Evolutionary conservation across 73 alveolate genomes (phyloP), one percentile per base, ranked within the genome.

Genomic region (Breviolum minutum): DNA sequence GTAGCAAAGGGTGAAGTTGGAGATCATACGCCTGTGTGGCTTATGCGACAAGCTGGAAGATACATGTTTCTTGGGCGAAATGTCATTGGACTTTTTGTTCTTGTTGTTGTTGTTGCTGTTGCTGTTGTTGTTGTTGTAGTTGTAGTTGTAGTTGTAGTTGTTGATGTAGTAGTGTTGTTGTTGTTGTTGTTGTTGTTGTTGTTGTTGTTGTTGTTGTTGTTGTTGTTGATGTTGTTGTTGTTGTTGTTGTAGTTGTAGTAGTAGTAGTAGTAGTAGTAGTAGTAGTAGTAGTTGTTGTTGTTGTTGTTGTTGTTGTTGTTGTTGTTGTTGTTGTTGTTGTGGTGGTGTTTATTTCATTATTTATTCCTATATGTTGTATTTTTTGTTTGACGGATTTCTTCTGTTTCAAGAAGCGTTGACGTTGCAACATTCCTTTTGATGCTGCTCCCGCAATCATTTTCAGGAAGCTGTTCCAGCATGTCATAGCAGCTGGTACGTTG

Each of bases 41-140:
- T 95, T n/a, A 95, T 95, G 99, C 88, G 99, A 29, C 99, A 95
- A 83, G 99, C 99, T 14, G 99, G 99, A 63, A 86, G 99, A 79
- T 95, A 95, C 80, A 95, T 95, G 99, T 30, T 29, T 80, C 79
- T 62, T 27, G 86, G 63, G 63, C 16, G 73, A 76, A 26, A 32
- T 40, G n/a, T 13, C 62, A 62, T 8, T 9, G 17, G 62, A 7
- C 26, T 7, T 22, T 80, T 76, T 68, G 77, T 68, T 68, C 8
- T 68, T 68, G 77, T 68, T 68, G 77, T 68, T 68, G 77, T 22
- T 68, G 77, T 22, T 68, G 77, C 6, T 68, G 77, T 22, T 68
- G 77, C 6, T 68, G 77, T 22, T 68, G 77, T 22, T 68, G 77
- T 22, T 68, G 77, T 6, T 68, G 77, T 22, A 2, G 77, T 22